A percentile compares a stretch with the other conserved stretches of the same genome.
Conservation (phyloP, 2,329 filamentous ascomycete genomes). For the Stemphylium beticola region DNA sequence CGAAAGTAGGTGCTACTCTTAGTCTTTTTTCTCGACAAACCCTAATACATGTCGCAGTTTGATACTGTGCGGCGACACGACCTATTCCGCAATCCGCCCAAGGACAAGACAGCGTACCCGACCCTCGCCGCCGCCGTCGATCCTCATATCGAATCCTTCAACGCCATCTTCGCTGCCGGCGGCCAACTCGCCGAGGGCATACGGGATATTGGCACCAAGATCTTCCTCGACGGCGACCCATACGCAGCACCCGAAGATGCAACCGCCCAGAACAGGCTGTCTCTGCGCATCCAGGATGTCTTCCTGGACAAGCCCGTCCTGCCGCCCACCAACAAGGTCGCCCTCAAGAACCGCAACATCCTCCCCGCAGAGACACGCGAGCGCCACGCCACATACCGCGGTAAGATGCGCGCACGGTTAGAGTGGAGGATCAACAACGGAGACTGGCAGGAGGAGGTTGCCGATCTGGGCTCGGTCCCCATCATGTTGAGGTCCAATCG, state of each 20-base stretch:
- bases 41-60: slow-evolving; percentile 54
- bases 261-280: slow-evolving; percentile 73
- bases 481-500: slow-evolving; percentile 75
- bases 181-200: slow-evolving; percentile 77
- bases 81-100: slow-evolving; percentile 87
- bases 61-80: slow-evolving; percentile 84
- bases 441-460: slow-evolving; percentile 79
- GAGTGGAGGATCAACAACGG: slow-evolving; percentile 88
- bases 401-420: slow-evolving; percentile 80
- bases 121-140: slow-evolving; percentile 82
- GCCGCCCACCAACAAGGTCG: slow-evolving; percentile 82
- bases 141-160: slow-evolving; percentile 95
- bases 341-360: slow-evolving; percentile 79
- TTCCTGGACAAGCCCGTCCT: slow-evolving; percentile 82
- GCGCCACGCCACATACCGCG: slow-evolving; percentile 88
- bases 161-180: slow-evolving; percentile 78
- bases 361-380: slow-evolving; percentile 93
- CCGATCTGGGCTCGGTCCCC: slow-evolving; percentile 87
- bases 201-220: slow-evolving; percentile 87
- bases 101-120: slow-evolving; percentile 86
- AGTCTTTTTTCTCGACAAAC: background rate
- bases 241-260: slow-evolving; percentile 61
- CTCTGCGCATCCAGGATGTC: slow-evolving; percentile 79
- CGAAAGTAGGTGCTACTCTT: slow-evolving; percentile 55
- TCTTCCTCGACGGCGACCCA: slow-evolving; percentile 79